Base-by-base conservation (phyloP, 176 grass and related monocot species). In the Zea luxurians region DNA sequence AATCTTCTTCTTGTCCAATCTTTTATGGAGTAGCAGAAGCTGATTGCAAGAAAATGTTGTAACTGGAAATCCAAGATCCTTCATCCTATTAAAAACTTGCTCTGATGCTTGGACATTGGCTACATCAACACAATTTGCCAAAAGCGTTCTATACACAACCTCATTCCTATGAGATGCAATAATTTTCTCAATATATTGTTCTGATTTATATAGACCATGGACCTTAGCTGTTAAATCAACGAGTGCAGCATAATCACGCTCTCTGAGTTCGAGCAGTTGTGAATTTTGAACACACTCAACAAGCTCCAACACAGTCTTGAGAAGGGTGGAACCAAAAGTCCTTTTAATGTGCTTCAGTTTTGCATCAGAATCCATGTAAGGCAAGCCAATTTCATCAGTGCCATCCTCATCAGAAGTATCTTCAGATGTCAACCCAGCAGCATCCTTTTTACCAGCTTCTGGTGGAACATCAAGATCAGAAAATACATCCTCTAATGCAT, bases 1-100 rank as follows among this genome's bases (percentile, higher is more conserved):
- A 11, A 95, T 89, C 81, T 91, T 95, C 69, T 89, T 95, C 64
- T 15, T 89, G 73, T 95, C 86, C 38, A 85, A 21, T 64, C 78
- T 85, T 82, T 87, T 95, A 77, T 95, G 91, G 50, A 95, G 86
- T 57, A 95, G 81, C 58, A 95, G 55, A 71, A 95, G 89, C 71
- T 95, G 92, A 77, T 95, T 89, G 84, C 57, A 81, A 72, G 86
- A 45, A 78, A 95, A 95, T 61, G 8, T 1, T 48, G 83, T 87
- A 40, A 70, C 1, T 10, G 81, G 81, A 4, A 95, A 80, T 12
- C 83, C 88, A 62, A 91, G 74, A 80, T 83, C 81, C 74, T 86
- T 83, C 77, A 95, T 91, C 76, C 45, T 91, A 47, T 95, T 95
- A 84, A 95, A 95, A 58, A 89, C 37, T 67, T 85, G 1, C 47